These are phyloP conservation scores for Ramaria sp. DNA, from an alignment of 768 basidiomycete species.

Conservation along the genomic window DNA sequence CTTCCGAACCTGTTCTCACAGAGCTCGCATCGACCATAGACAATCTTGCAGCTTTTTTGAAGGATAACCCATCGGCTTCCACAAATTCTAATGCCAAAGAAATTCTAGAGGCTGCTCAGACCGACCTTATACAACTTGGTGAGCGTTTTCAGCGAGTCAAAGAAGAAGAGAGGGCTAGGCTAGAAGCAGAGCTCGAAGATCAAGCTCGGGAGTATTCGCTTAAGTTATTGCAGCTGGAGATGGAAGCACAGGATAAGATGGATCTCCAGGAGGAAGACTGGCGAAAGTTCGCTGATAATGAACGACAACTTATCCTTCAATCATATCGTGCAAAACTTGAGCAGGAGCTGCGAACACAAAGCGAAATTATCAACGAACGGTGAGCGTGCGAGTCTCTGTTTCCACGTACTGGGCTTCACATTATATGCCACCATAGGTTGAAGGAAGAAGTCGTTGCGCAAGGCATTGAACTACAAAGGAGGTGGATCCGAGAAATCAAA, in stretches of 20 bases:
- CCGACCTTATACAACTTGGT: conserved; percentile 69
- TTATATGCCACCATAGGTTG: conserved; percentile 37
- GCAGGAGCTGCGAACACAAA: conserved; percentile 75
- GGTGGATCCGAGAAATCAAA: conserved; percentile 96
- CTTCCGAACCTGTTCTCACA: conserved; percentile 84
- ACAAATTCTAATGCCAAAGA: conserved; percentile 44
- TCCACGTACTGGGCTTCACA: background rate
- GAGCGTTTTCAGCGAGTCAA: conserved; percentile 68
- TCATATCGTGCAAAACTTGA: conserved; percentile 83
- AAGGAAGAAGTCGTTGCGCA: conserved; percentile 93
- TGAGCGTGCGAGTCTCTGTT: conserved; percentile 23
- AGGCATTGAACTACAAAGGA: conserved; percentile 92
- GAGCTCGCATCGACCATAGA: conserved; percentile 93
- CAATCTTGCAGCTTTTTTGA: conserved; percentile 75
- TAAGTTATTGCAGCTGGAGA: conserved; percentile 72
- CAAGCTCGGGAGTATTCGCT: conserved; percentile 76
- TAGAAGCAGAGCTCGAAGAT: conserved; percentile 63
- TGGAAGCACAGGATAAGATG: conserved; percentile 77
- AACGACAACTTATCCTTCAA: conserved; percentile 58
- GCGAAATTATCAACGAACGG: conserved; percentile 92
- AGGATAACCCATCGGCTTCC: conserved; percentile 56
- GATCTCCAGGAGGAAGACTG: conserved; percentile 81
- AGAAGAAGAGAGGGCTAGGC: conserved; percentile 60
- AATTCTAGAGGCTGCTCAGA: conserved; percentile 71
- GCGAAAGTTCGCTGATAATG: conserved; percentile 68